phyloP scores from a whole-genome alignment of 176 grass and related monocot species.

The Oryza nivara region DNA sequence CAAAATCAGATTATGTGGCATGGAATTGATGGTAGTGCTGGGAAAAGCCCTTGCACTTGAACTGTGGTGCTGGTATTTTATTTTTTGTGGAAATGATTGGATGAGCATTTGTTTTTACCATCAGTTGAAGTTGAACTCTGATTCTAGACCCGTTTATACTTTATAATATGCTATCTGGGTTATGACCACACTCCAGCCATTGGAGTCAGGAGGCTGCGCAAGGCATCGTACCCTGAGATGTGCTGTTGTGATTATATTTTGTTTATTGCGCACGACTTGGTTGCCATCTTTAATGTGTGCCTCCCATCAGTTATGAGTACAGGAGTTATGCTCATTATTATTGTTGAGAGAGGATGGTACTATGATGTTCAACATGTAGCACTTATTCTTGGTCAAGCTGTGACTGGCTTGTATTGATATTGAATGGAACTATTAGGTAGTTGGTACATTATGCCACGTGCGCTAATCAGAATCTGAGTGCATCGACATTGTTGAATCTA shows the following conservation, averaged over 20 bases:
- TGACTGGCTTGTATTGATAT: slow-evolving; percentile 27
- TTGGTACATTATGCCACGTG: neutral
- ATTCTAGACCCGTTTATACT: slow-evolving; percentile 10
- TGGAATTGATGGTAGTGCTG: neutral
- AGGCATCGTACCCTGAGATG: neutral
- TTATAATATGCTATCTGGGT: slow-evolving; percentile 17
- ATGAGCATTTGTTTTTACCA: neutral
- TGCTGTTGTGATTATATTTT: slow-evolving; percentile 17
- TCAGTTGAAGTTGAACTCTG: slow-evolving; percentile 17
- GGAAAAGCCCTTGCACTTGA: slow-evolving; percentile 19
- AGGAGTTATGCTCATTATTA: slow-evolving; percentile 23
- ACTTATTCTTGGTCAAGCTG: slow-evolving; percentile 18
- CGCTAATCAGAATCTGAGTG: slow-evolving; percentile 10
- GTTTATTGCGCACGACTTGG: slow-evolving; percentile 15
- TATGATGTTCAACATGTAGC: slow-evolving; percentile 25
- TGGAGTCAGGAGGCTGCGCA: slow-evolving; percentile 20
- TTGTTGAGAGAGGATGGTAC: slow-evolving; percentile 4
- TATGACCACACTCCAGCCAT: slow-evolving; percentile 16
- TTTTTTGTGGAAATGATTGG: slow-evolving; percentile 23
- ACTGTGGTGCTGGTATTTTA: neutral
- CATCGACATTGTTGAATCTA: neutral
- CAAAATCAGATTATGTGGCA: slow-evolving; percentile 24
- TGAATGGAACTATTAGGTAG: slow-evolving; percentile 14
- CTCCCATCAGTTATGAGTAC: slow-evolving; percentile 11
- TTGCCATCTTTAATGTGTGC: slow-evolving; percentile 4